Conservation (phyloP, 108 stramenopile species). For the Fragilariopsis cylindrus region DNA sequence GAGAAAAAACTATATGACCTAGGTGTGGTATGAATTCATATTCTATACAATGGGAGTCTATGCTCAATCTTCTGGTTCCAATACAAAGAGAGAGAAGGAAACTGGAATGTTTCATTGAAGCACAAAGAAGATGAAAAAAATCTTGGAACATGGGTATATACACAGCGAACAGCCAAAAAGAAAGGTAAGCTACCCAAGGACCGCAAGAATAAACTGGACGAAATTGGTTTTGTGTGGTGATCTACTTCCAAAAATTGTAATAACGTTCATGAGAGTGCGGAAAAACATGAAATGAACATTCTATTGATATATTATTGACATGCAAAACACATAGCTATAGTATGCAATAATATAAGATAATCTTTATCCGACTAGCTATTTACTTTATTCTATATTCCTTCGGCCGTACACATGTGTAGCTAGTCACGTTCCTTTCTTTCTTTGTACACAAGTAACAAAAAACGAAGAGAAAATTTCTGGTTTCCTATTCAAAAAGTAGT, state of each 20-base stretch:
- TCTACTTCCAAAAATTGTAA: background rate
- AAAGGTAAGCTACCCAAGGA: background rate
- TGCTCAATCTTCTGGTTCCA: background rate
- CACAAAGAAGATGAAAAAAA: slow-evolving; percentile 14
- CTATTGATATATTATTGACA: too few species aligned
- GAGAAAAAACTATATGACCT: background rate
- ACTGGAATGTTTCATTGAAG: background rate
- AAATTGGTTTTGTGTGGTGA: background rate
- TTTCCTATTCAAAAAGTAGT: too few species aligned
- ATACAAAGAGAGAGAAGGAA: slow-evolving; percentile 7
- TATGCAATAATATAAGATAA: background rate
- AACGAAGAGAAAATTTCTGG: too few species aligned
- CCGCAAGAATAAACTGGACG: background rate
- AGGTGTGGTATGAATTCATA: background rate
- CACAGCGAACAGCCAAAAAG: background rate
- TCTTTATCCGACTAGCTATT: too few species aligned
- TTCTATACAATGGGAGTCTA: slow-evolving; percentile 4
- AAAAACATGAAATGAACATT: too few species aligned
- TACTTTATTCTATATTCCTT: too few species aligned
- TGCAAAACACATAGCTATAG: too few species aligned
- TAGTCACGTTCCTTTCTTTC: too few species aligned
- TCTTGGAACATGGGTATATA: slow-evolving; percentile 9
- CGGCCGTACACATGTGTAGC: too few species aligned
- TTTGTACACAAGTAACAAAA: too few species aligned
- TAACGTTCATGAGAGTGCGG: too few species aligned